Percentiles rank a stretch among this genome's conserved stretches.
These are phyloP conservation scores for Teratosphaeria gauchensis DNA, from an alignment of 2,329 filamentous ascomycete genomes.

Conservation along the genomic window DNA sequence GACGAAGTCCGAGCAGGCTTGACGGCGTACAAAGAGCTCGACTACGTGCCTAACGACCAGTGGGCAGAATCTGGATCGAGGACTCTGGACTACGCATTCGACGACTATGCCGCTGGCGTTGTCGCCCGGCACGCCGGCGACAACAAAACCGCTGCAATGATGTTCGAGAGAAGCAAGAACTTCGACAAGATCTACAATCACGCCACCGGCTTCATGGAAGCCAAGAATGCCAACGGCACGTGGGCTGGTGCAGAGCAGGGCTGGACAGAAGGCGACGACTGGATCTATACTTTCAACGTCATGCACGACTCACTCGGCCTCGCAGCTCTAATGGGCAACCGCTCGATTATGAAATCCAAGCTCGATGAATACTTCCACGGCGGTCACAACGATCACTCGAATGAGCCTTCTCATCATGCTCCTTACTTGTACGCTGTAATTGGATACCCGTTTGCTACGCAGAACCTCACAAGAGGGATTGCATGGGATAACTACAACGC, in stretches of 20 bases:
- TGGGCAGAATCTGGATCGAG: slow-evolving; percentile 40
- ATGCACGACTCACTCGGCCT: slow-evolving; percentile 38
- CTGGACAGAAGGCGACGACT: slow-evolving; percentile 42
- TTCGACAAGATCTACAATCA: slow-evolving; percentile 36
- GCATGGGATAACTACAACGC: slow-evolving; percentile 37
- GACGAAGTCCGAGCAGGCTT: slow-evolving; percentile 39
- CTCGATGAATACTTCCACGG: slow-evolving; percentile 38
- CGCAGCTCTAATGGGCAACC: slow-evolving; percentile 31
- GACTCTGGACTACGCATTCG: slow-evolving; percentile 40
- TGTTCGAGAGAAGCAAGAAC: slow-evolving; percentile 31
- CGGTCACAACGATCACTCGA: slow-evolving; percentile 40
- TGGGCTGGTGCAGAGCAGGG: slow-evolving; percentile 37
- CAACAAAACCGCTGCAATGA: slow-evolving; percentile 19
- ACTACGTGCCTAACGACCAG: slow-evolving; percentile 40
- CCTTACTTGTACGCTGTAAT: slow-evolving; percentile 39
- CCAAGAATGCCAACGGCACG: slow-evolving; percentile 38
- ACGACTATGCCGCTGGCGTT: slow-evolving; percentile 37
- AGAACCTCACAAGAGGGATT: slow-evolving; percentile 30
- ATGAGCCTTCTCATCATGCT: slow-evolving; percentile 41
- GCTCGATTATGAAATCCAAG: slow-evolving; percentile 31
- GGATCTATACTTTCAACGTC: slow-evolving; percentile 44
- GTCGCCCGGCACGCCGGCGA: slow-evolving; percentile 32
- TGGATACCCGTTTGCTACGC: slow-evolving; percentile 31
- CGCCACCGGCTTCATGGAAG: slow-evolving; percentile 39
- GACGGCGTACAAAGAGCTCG: slow-evolving; percentile 35